Evolutionary conservation across 139 green algal species (phyloP).

Genomic region (Chlamydomonas sphaeroides): DNA sequence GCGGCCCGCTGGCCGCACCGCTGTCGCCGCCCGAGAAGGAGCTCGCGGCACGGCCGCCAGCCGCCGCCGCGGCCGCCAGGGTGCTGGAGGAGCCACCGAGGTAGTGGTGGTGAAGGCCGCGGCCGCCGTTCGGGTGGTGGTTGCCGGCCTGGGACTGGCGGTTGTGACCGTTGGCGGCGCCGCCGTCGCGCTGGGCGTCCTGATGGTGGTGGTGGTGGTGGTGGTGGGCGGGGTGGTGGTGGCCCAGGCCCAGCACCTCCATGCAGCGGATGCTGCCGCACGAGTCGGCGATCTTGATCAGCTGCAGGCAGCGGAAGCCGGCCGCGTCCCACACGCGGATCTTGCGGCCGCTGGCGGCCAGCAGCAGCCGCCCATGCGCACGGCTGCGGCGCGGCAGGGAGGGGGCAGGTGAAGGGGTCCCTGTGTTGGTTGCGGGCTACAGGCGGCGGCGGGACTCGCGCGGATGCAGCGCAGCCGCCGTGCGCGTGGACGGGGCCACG

Average conservation of each 20-base stretch:
- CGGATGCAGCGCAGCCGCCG: too few relatives aligned
- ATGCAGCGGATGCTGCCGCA: conserved; percentile 59
- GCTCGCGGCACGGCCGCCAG: not conserved
- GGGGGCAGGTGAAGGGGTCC: too few relatives aligned
- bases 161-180: not conserved
- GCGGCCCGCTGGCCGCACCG: too few relatives aligned
- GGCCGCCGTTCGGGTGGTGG: too few relatives aligned
- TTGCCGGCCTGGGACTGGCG: too few relatives aligned
- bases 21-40: not conserved
- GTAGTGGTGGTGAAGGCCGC: too few relatives aligned
- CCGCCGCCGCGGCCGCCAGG: not conserved
- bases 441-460: too few relatives aligned
- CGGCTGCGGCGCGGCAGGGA: not conserved
- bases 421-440: too few relatives aligned
- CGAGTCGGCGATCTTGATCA: conserved; percentile 50
- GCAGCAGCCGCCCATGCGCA: conserved; percentile 59
- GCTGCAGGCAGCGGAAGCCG: conserved; percentile 52
- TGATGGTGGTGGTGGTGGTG: not conserved
- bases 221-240: not conserved
- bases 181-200: not conserved
- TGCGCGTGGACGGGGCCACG: too few relatives aligned
- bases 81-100: too few relatives aligned
- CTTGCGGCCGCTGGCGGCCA: conserved; percentile 71
- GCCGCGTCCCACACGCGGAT: conserved; percentile 81
- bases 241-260: conserved; percentile 35